Evolutionary conservation across 106 monocot species (phyloP).

Genomic region (Phalaenopsis equestris): DNA sequence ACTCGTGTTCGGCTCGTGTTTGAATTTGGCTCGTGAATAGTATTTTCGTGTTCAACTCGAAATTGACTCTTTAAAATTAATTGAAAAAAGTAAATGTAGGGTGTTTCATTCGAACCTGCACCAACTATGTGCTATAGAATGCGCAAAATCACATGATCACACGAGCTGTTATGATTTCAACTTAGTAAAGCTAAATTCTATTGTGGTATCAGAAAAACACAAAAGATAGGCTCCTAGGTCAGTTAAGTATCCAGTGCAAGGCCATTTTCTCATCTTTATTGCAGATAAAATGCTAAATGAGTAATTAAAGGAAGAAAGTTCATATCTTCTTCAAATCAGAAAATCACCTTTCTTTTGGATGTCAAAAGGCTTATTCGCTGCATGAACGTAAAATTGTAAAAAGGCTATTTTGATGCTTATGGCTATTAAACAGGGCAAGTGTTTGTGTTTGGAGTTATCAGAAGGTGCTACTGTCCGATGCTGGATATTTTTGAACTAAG

Average conservation of each 20-base stretch:
- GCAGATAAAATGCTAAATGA: neutral
- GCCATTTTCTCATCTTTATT: slow-evolving; percentile 1
- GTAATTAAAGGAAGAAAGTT: neutral
- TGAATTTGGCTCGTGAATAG: too few species aligned
- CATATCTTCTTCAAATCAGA: neutral
- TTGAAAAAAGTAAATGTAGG: too few species aligned
- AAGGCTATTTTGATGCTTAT: neutral
- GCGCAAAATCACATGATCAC: too few species aligned
- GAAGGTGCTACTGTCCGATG: neutral
- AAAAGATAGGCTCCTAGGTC: too few species aligned
- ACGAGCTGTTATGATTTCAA: too few species aligned
- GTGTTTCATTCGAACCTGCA: too few species aligned
- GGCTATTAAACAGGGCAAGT: neutral
- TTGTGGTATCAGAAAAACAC: neutral
- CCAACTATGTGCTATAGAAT: too few species aligned
- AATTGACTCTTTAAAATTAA: too few species aligned
- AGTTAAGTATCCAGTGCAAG: too few species aligned
- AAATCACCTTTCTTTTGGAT: neutral
- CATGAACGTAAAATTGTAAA: neutral
- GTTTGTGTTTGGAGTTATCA: neutral
- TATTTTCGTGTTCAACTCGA: too few species aligned
- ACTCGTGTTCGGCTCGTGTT: too few species aligned
- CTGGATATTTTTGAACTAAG: neutral
- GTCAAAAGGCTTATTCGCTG: neutral
- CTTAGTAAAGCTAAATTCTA: neutral